Conservation (phyloP, 2,329 filamentous ascomycete genomes). For the Rhinocladiella mackenziei region DNA sequence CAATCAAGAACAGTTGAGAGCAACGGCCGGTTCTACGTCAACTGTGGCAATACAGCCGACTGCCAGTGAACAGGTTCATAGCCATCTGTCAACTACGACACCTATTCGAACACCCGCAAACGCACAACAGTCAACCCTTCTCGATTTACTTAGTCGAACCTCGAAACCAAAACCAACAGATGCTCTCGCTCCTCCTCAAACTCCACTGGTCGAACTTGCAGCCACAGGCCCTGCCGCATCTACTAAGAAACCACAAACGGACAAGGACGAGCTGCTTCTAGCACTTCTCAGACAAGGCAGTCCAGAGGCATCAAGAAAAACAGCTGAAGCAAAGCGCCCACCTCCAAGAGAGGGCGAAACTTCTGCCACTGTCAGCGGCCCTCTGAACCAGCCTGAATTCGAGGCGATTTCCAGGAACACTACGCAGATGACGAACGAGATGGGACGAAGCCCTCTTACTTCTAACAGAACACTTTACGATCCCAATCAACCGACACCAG, state of each 20-base stretch:
- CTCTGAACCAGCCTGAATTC: conserved; percentile 40
- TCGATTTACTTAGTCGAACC: conserved; percentile 24
- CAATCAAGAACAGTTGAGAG: too few relatives aligned
- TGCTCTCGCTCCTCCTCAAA: background rate
- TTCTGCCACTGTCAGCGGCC: conserved; percentile 40
- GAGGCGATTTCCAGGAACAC: conserved; percentile 30
- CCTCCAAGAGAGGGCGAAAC: conserved; percentile 29
- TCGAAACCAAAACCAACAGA: conserved; percentile 20
- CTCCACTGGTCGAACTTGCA: conserved; percentile 43
- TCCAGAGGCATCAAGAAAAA: conserved; percentile 16
- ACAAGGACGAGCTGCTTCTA: conserved; percentile 19
- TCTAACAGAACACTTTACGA: conserved; percentile 26
- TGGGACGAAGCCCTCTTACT: conserved; percentile 23
- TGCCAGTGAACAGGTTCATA: conserved; percentile 5
- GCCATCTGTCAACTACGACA: conserved; percentile 1
- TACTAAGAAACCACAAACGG: conserved; percentile 8
- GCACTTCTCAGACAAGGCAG: conserved; percentile 17
- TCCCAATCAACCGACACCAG: conserved; percentile 27
- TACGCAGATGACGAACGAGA: conserved; percentile 14
- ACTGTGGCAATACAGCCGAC: conserved; percentile 14
- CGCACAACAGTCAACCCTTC: conserved; percentile 15
- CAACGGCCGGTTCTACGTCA: too few relatives aligned
- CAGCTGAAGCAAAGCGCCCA: conserved; percentile 17
- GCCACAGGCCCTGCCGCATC: conserved; percentile 38
- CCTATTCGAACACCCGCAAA: conserved; percentile 3